These are phyloP conservation scores for Punica granatum DNA, from an alignment of 345 rosid genomes.

Conservation along the genomic window DNA sequence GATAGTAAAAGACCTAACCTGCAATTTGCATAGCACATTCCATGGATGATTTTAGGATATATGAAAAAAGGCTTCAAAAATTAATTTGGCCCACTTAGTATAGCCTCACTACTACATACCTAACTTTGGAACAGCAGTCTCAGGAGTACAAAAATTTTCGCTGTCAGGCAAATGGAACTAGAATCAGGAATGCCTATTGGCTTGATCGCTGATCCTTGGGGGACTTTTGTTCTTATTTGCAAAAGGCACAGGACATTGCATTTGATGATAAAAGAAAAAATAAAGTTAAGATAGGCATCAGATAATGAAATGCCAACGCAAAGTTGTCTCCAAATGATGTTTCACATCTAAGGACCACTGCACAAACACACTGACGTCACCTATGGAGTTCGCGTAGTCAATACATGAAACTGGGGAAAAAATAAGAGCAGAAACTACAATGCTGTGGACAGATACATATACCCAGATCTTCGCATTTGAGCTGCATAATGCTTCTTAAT, in stretches of 20 bases:
- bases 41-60: background rate
- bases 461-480: slow-evolving; percentile 69
- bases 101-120: background rate
- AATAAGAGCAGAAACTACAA: background rate
- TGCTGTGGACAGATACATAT: slow-evolving; percentile 11
- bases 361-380: background rate
- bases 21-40: background rate
- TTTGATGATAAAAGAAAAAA: no score
- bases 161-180: background rate
- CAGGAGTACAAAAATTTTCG: background rate
- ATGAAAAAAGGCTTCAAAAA: background rate
- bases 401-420: background rate
- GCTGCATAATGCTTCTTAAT: slow-evolving; percentile 71
- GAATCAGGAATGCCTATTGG: background rate
- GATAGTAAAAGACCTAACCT: background rate
- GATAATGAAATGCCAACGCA: background rate
- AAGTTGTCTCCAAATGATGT: background rate
- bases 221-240: background rate
- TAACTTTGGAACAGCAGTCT: background rate
- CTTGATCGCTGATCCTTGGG: background rate
- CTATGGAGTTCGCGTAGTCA: background rate
- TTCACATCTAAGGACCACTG: background rate
- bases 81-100: background rate
- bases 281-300: no score
- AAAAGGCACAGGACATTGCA: no score